Evolutionary conservation across 129 eudicot genomes (phyloP), one percentile per base, ranked within the genome.

Genomic region (Flaveria brownii): DNA sequence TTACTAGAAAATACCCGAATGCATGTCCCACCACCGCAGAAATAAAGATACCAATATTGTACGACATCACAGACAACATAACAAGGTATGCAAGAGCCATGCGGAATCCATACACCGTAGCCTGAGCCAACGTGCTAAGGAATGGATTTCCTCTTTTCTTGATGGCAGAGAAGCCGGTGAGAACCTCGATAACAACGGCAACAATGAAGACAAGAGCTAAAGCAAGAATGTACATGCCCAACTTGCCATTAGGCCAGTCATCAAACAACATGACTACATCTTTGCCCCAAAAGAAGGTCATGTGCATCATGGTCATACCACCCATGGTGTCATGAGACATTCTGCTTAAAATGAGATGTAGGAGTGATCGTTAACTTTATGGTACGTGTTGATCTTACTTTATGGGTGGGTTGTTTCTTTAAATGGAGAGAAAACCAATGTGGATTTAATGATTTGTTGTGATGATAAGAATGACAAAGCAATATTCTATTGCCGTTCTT

Each of bases 21-120:
- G 73, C 68, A 68, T 85, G 92, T 30, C 92, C 90, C 33, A 63
- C 73, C 28, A 88, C 89, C 20, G 80, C 90, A 10, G 57, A 51
- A 12, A 86, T 49, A 25, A 90, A 85, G 28, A 87, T 77, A 33
- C 92, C 96, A 72, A 82, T 52, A 66, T 90, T 90, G 63, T 79
- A 90, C 0, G 92, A 87, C 96, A 90, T 90, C 47, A 90, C 96
- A 2, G 89, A 55, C 41, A 90, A 86, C 92, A 90, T 90, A 2
- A 90, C 78, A 74, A 86, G 20, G 82, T 90, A 90, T 8, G 86
- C 86, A n/a, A 90, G 80, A 7, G 78, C 85, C 85, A 78, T 87
- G 0, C 87, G 83, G 6, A 90, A 10, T 9, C 79, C 87, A 59
- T 87, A 64, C 70, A 87, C 81, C 10, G 25, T 14, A 6, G 88